phyloP scores from a whole-genome alignment of 2,329 filamentous ascomycete species.

The Fusarium longipes region DNA sequence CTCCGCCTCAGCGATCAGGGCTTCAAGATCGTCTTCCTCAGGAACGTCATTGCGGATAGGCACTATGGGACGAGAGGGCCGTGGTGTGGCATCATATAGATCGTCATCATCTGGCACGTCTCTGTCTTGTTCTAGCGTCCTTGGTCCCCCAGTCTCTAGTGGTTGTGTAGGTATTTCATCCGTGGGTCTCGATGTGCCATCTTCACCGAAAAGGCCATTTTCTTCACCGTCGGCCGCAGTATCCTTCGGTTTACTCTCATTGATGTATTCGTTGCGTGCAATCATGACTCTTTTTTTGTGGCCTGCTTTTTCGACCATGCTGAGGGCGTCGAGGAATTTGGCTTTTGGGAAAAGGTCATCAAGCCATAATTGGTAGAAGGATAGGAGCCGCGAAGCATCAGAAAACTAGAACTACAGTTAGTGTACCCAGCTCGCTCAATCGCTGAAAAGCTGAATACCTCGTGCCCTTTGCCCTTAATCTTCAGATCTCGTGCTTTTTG shows the following conservation, averaged over 20 bases:
- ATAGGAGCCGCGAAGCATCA: slow-evolving; percentile 83
- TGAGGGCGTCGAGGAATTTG: slow-evolving; percentile 88
- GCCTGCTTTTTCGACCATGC: slow-evolving; percentile 92
- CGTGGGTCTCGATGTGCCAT: slow-evolving; percentile 39
- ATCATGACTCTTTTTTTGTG: slow-evolving; percentile 83
- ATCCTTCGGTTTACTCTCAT: slow-evolving; percentile 72
- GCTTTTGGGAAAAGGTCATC: slow-evolving; percentile 96
- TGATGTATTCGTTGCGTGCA: slow-evolving; percentile 84
- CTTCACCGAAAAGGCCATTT: slow-evolving; percentile 36
- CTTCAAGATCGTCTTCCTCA: slow-evolving; percentile 65
- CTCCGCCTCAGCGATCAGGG: slow-evolving; percentile 64
- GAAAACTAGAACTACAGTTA: slow-evolving; percentile 70
- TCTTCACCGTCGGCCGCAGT: slow-evolving; percentile 49
- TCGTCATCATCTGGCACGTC: slow-evolving; percentile 60
- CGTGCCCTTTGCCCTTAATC: slow-evolving; percentile 93
- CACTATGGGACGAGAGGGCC: slow-evolving; percentile 35
- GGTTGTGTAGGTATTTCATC: slow-evolving; percentile 49
- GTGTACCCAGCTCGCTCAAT: not conserved
- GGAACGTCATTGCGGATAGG: slow-evolving; percentile 43
- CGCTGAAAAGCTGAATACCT: slow-evolving; percentile 64
- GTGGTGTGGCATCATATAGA: slow-evolving; percentile 67
- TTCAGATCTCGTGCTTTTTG: slow-evolving; percentile 76
- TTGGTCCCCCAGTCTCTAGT: slow-evolving; percentile 50
- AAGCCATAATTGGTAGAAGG: slow-evolving; percentile 95
- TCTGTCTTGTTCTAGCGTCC: slow-evolving; percentile 39